Evolutionary conservation across 306 rosid genomes (phyloP).

Genomic region (Casuarina cunninghamiana): DNA sequence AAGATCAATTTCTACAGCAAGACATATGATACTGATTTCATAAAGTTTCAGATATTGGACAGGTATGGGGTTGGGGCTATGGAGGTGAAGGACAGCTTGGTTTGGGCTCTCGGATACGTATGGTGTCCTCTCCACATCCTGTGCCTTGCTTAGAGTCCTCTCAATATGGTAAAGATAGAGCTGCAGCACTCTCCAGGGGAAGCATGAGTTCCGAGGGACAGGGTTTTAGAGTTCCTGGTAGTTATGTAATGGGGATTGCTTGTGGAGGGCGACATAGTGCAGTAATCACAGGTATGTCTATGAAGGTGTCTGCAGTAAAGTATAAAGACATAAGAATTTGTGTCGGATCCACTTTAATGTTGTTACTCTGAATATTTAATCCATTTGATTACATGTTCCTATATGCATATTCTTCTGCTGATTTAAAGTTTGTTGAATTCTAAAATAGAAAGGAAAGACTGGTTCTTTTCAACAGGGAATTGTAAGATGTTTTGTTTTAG

Average conservation of each 20-base stretch:
- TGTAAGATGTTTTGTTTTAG: slow-evolving; percentile 1
- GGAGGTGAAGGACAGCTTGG: slow-evolving; percentile 99
- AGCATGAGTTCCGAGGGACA: slow-evolving; percentile 63
- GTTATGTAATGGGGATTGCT: slow-evolving; percentile 73
- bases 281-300: slow-evolving; percentile 69
- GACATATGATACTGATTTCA: slow-evolving; percentile 34
- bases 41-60: slow-evolving; percentile 78
- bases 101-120: slow-evolving; percentile 86
- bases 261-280: slow-evolving; percentile 99
- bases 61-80: slow-evolving; percentile 99
- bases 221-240: slow-evolving; percentile 68
- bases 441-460: slow-evolving; percentile 5
- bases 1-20: slow-evolving; percentile 25
- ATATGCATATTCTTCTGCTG: slow-evolving; percentile 5
- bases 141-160: slow-evolving; percentile 74
- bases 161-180: slow-evolving; percentile 59
- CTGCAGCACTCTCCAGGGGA: slow-evolving; percentile 50
- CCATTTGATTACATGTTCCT: not conserved
- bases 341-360: slow-evolving; percentile 7
- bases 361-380: not conserved
- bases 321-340: not conserved
- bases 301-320: not conserved
- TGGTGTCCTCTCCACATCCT: slow-evolving; percentile 94
- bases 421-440: slow-evolving; percentile 6
- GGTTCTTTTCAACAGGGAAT: slow-evolving; percentile 3